Percentiles rank a stretch among this genome's conserved stretches.
Conservation (phyloP, 2,329 filamentous ascomycete species). For the Cercospora zeina region DNA sequence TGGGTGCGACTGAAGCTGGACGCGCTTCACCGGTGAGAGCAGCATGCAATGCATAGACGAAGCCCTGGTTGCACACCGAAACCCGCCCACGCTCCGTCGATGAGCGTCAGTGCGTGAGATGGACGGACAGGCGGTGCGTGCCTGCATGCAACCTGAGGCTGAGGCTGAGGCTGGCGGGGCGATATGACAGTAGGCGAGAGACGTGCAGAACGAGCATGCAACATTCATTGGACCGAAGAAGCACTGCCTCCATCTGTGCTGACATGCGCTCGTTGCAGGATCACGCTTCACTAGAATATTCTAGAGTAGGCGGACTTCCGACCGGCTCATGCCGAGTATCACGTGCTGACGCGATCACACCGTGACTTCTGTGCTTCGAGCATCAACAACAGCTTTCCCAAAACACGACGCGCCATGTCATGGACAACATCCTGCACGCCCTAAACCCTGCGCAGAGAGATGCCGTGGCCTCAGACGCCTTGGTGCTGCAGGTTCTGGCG, state of each 20-base stretch:
- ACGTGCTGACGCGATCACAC: not conserved
- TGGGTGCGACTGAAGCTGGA: not conserved
- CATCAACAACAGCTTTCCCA: not conserved
- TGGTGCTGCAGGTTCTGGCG: slow-evolving; percentile 62
- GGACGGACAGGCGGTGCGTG: slow-evolving; percentile 2
- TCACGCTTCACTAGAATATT: no score
- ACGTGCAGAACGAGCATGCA: not conserved
- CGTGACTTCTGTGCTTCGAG: not conserved
- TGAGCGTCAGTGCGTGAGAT: slow-evolving; percentile 2
- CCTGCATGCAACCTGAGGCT: not conserved
- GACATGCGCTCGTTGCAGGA: no score
- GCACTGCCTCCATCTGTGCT: not conserved
- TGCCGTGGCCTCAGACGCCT: slow-evolving; percentile 63
- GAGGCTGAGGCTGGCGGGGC: not conserved
- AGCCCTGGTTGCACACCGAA: not conserved
- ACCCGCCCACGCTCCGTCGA: not conserved
- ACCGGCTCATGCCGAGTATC: not conserved
- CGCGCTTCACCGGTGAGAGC: not conserved
- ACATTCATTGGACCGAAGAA: not conserved
- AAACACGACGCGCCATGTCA: slow-evolving; percentile 34
- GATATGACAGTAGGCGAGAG: not conserved
- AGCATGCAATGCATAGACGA: not conserved
- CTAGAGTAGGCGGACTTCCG: no score
- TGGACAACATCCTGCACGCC: slow-evolving; percentile 59
- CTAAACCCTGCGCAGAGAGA: slow-evolving; percentile 65